Evolutionary conservation across 2,329 filamentous ascomycete genomes (phyloP).

Genomic region (Alternaria sp.): DNA sequence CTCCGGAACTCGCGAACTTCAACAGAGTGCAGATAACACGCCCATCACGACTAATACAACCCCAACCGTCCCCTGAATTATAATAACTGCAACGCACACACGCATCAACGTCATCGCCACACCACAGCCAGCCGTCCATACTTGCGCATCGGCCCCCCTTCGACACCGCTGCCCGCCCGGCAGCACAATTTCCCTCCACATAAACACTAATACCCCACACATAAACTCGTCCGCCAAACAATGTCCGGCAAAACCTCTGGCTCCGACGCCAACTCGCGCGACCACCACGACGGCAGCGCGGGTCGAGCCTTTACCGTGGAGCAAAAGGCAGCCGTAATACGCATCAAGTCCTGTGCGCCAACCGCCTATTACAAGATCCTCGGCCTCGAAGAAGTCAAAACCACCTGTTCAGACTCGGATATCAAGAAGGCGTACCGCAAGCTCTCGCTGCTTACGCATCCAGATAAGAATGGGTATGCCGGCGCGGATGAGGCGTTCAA

Average conservation of each 20-base stretch:
- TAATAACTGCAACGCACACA: background rate
- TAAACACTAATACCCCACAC: conserved; percentile 14
- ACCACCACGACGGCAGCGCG: conserved; percentile 79
- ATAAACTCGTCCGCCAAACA: conserved; percentile 24
- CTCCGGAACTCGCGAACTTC: conserved; percentile 29
- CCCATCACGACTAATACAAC: conserved; percentile 16
- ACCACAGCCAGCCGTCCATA: conserved; percentile 9
- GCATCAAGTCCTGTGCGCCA: conserved; percentile 82
- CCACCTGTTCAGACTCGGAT: conserved; percentile 77
- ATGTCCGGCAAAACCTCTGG: conserved; percentile 58
- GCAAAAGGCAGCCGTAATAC: conserved; percentile 88
- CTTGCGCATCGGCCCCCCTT: conserved; percentile 17
- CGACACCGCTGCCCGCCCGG: conserved; percentile 17
- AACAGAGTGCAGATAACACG: conserved; percentile 30
- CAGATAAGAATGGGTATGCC: conserved; percentile 97
- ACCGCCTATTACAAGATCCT: conserved; percentile 98
- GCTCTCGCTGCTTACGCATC: conserved; percentile 91
- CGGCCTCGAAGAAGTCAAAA: conserved; percentile 70
- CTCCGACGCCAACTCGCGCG: conserved; percentile 58
- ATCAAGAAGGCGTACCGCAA: conserved; percentile 99
- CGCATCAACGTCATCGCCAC: background rate
- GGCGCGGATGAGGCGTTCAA: conserved; percentile 98
- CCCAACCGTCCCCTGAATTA: conserved; percentile 1
- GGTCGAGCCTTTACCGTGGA: conserved; percentile 83
- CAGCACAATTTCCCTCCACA: conserved; percentile 17